Evolutionary conservation across 2,329 filamentous ascomycete genomes (phyloP), one percentile per base, ranked within the genome.

Genomic region (Penicillium rolfsii): DNA sequence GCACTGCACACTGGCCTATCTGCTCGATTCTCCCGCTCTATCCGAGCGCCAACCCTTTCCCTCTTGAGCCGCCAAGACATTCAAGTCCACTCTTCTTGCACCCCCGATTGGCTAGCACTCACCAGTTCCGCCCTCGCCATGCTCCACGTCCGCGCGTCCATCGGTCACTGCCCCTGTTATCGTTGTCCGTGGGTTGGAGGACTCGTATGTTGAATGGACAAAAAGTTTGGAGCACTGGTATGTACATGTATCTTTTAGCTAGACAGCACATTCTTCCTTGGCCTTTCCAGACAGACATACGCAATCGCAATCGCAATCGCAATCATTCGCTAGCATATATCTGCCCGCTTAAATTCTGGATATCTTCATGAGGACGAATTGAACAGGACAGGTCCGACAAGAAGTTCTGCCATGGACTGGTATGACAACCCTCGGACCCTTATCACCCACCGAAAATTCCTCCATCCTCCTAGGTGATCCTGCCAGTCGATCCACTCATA

Each of bases 111-210:
- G 66, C 54, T 40, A 33, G 5, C 8, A 35, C 48, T 6, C 48
- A 1, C 30, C 22, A 9, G 48, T 55, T 50, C 46, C 52, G 40
- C 52, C 40, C 11, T 33, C 52, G 56, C 38, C 35, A 35, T 28
- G 57, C 64, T 61, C 67, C 67, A 69, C 66, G 53, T 69, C 67
- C 67, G 59, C 66, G 66, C 67, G 67, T 68, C 67, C 45, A 41
- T 45, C 22, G 48, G 26, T 36, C 40, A 43, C 30, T 52, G 58
- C 33, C 54, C 19, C 19, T 40, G 38, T n/a, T 33, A 24, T 16
- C 3, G 30, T 33, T 5, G 22, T 38, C 49, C 22, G 35, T 52
- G 49, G 33, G 49, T 14, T 36, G 35, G 5, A 36, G 30, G 30
- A 33, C 30, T 33, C 30, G 8, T 33, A 33, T 2, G 30, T 33